phyloP scores from a whole-genome alignment of 257 asterid species.

The Plectranthus barbatus region DNA sequence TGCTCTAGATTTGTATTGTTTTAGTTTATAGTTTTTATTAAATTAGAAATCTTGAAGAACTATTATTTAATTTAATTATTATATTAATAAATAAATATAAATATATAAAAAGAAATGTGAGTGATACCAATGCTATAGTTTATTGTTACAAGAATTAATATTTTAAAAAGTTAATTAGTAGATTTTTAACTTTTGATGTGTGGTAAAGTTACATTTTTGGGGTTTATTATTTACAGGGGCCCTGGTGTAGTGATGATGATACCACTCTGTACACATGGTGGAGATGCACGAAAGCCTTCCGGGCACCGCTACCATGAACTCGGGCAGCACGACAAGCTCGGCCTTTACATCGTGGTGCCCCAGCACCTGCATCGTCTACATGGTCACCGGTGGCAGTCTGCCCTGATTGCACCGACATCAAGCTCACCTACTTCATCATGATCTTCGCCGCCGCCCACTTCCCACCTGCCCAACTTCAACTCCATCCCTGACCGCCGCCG shows the following conservation, averaged over 20 bases:
- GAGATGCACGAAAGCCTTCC: conserved; percentile 77
- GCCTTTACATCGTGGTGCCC: conserved; percentile 65
- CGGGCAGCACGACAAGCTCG: conserved; percentile 59
- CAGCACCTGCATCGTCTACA: conserved; percentile 63
- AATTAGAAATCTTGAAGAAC: too few relatives aligned
- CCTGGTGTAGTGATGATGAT: conserved; percentile 39
- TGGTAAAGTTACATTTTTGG: too few relatives aligned
- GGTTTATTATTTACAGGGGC: conserved; percentile 64
- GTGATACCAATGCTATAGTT: too few relatives aligned
- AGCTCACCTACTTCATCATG: conserved; percentile 40
- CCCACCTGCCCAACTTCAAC: conserved; percentile 60
- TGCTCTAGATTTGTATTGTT: too few relatives aligned
- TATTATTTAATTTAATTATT: too few relatives aligned
- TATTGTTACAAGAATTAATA: too few relatives aligned
- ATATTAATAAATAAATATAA: too few relatives aligned
- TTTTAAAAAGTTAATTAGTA: too few relatives aligned
- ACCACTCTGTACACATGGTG: conserved; percentile 75
- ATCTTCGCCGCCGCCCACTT: conserved; percentile 42
- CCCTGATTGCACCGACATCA: conserved; percentile 17
- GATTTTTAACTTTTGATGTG: too few relatives aligned
- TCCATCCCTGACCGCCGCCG: conserved; percentile 49
- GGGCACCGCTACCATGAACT: conserved; percentile 66
- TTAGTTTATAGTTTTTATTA: too few relatives aligned
- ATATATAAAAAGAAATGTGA: too few relatives aligned
- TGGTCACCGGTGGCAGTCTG: conserved; percentile 71